Evolutionary conservation across 2,329 filamentous ascomycete species (phyloP).

Genomic region (Fusarium pilosicola): DNA sequence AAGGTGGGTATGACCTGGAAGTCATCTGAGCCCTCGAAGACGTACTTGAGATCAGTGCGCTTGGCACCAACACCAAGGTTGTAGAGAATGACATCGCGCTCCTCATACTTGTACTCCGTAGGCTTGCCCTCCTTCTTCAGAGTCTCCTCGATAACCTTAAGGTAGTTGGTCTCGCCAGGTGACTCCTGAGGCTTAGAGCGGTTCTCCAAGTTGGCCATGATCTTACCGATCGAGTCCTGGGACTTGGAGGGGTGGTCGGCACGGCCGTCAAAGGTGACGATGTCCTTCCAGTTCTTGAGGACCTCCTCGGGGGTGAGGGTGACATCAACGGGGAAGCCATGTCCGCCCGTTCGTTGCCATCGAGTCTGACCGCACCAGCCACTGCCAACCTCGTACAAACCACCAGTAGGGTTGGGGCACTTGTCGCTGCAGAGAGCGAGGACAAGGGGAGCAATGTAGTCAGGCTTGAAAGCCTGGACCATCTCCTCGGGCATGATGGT

Average conservation of each 20-base stretch:
- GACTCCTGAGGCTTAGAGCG: slow-evolving; percentile 61
- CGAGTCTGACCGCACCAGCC: slow-evolving; percentile 92
- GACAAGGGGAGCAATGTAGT: slow-evolving; percentile 95
- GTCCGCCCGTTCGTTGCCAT: slow-evolving; percentile 92
- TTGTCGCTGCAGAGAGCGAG: slow-evolving; percentile 86
- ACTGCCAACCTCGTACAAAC: slow-evolving; percentile 92
- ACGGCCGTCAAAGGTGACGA: slow-evolving; percentile 87
- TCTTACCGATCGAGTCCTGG: slow-evolving; percentile 79
- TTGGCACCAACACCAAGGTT: slow-evolving; percentile 95
- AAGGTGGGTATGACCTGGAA: slow-evolving; percentile 97
- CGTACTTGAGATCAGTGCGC: slow-evolving; percentile 84
- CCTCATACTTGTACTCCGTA: slow-evolving; percentile 83
- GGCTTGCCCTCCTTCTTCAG: slow-evolving; percentile 76
- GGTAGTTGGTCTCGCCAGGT: slow-evolving; percentile 68
- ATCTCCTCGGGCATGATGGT: slow-evolving; percentile 96
- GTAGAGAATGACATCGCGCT: slow-evolving; percentile 92
- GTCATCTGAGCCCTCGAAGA: slow-evolving; percentile 90
- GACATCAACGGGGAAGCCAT: slow-evolving; percentile 90
- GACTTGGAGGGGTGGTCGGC: slow-evolving; percentile 86
- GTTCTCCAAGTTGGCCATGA: slow-evolving; percentile 86
- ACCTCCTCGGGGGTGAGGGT: slow-evolving; percentile 87
- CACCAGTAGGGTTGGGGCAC: slow-evolving; percentile 84
- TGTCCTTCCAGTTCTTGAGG: slow-evolving; percentile 76
- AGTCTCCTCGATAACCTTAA: slow-evolving; percentile 79
- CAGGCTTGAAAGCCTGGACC: slow-evolving; percentile 98